Base-by-base conservation (phyloP, 1,139 yeast genomes). In the Sugiyamaella paludigena region DNA sequence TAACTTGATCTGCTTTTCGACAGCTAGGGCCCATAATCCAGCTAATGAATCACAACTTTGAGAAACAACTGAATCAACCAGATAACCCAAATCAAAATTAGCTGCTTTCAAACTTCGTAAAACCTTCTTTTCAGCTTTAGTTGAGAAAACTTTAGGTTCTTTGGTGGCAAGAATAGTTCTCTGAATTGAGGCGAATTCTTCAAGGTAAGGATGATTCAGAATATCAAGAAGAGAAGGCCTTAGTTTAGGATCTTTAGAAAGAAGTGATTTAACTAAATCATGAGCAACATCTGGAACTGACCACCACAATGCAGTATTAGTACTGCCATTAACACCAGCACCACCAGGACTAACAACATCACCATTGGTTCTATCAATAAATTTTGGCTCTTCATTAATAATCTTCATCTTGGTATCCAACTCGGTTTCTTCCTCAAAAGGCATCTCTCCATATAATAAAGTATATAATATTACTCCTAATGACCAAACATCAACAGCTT, bases 391-490 rank as follows among this genome's bases (percentile, higher is more conserved):
- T 4, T 75, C 80, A 50, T 79, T 70, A 6, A 87, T 69, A 43
- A 92, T 85, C 57, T 77, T 79, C 58, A 70, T 68, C 56, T 79
- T 79, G 0, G 91, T 83, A 43, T 71, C 78, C 38, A 75, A 64
- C 19, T 86, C 94, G 56, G 81, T 84, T 33, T 81, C 81, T 43
- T 89, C 96, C 58, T 85, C 92, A 69, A 91, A 92, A 1, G 98
- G 98, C 84, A 92, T 82, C 54, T 81, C 81, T 0, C 98, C 98
- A 50, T 85, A 81, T 0, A 88, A 64, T 78, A 92, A 75, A 0
- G 98, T 88, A 65, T 84, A 92, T n/a, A 92, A 69, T n/a, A 92
- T 89, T 7, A 92, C 80, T 0, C 98, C 98, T 52, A 92, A 70
- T 0, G 97, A 83, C 98, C 98, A 92, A 2, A 87, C 80, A 65